Evolutionary conservation across 495 filamentous ascomycete genomes (phyloP), one percentile per base, ranked within the genome.

Genomic region (Choiromyces venosus): DNA sequence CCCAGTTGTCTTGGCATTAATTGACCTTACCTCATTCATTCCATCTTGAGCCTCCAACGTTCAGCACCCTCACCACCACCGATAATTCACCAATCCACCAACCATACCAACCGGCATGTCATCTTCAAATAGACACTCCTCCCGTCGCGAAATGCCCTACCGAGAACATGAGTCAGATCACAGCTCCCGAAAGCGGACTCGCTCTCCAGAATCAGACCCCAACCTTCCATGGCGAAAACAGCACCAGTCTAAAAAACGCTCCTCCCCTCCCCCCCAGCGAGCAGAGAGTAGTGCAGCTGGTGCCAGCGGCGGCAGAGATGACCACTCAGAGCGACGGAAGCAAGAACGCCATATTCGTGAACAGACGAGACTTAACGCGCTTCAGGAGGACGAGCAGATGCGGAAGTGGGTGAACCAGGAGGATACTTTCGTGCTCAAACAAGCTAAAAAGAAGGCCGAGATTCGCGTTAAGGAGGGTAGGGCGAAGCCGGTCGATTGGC

Each of bases 371-470:
- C 83, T 88, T 40, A 90, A 89, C 74, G 84, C 88, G 70, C 83
- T 88, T 5, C 87, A 89, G 76, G 89, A 91, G 79, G 92, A 93
- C 70, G 89, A 94, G 81, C 92, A 92, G 76, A 91, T 88, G 76
- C 86, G 89, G 52, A 86, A 90, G 78, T 99, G 96, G 87, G 90
- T 99, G 35, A 90, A 94, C 69, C 92, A 95, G 80, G 95, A 99
- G 82, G 95, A 98, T 83, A 88, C 91, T 69, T 99, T 99, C 80
- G 95, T 99, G 33, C 85, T 99, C 75, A 93, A 94, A 82, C 95
- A 99, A 82, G 91, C 95, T 37, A 98, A 97, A 84, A 98, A 96
- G 85, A 98, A 97, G 85, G 94, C 95, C 46, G 92, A 93, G 78
- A 96, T 99, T 71, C 90, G 95, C 8, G 93, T 98, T n/a, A 92